A percentile compares a stretch with the other conserved stretches of the same genome.
phyloP scores from a whole-genome alignment of 345 rosid genomes.

The Erucastrum elatum region DNA sequence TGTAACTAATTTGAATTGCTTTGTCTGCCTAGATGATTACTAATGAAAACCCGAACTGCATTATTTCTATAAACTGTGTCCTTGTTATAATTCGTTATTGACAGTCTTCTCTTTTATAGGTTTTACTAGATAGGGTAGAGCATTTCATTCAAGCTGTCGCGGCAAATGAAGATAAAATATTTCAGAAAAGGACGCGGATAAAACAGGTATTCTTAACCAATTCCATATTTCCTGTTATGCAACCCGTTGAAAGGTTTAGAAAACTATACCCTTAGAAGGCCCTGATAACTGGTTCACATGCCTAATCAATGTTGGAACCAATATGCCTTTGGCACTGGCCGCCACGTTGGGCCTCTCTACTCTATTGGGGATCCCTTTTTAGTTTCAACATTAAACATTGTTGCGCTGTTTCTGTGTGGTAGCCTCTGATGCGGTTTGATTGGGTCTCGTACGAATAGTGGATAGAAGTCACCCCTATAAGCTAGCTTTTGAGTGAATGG shows the following conservation, averaged over 20 bases:
- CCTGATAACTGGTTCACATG: conserved; percentile 5
- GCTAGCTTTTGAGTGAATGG: conserved; percentile 14
- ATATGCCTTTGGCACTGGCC: conserved; percentile 16
- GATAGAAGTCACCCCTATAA: neutral
- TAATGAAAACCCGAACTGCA: conserved; percentile 9
- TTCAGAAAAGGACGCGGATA: conserved; percentile 92
- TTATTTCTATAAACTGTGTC: neutral
- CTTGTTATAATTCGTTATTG: neutral
- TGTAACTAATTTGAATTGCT: neutral
- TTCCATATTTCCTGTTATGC: neutral
- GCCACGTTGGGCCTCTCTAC: neutral
- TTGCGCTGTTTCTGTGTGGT: neutral
- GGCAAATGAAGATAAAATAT: conserved; percentile 85
- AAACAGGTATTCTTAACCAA: conserved; percentile 55
- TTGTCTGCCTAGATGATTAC: conserved; percentile 6
- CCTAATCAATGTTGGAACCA: neutral
- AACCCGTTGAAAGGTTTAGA: conserved; percentile 10
- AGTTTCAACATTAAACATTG: neutral
- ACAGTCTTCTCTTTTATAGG: conserved; percentile 46
- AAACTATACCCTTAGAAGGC: conserved; percentile 5
- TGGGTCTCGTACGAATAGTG: neutral
- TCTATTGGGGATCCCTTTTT: conserved; percentile 6
- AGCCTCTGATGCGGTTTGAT: conserved; percentile 3
- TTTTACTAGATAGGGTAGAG: conserved; percentile 78
- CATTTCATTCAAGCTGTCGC: conserved; percentile 86